These are phyloP conservation scores for Acanthamoeba culbertsoni DNA, from an alignment of 208 protist genomes.

Conservation along the genomic window DNA sequence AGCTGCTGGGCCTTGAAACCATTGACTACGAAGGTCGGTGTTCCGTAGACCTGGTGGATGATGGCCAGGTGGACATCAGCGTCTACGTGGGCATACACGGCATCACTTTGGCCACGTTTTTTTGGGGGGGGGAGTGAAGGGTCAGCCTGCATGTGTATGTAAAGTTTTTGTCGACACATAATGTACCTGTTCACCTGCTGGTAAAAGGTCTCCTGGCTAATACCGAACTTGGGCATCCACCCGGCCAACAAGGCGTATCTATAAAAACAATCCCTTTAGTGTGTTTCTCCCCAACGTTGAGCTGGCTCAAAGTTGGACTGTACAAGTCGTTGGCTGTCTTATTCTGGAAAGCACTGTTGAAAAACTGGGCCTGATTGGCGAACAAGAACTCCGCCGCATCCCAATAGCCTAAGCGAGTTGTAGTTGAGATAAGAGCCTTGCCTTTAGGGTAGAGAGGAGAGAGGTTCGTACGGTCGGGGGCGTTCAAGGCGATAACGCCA, in stretches of 20 bases:
- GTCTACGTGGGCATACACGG: neutral
- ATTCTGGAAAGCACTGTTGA: neutral
- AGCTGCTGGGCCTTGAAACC: slow-evolving; percentile 33
- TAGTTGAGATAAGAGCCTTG: neutral
- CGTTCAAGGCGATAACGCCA: neutral
- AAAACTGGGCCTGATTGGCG: slow-evolving; percentile 27
- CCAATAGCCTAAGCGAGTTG: slow-evolving; percentile 5
- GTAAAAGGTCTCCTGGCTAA: neutral
- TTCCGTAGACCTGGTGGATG: slow-evolving; percentile 41
- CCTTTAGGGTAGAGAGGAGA: neutral
- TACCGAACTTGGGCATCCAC: slow-evolving; percentile 42
- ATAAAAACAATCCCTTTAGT: too few species aligned
- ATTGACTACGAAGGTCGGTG: slow-evolving; percentile 33
- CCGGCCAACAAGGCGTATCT: neutral
- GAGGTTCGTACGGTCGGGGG: neutral
- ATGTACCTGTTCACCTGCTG: neutral
- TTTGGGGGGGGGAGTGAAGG: too few species aligned
- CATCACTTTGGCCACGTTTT: neutral
- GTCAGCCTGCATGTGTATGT: too few species aligned
- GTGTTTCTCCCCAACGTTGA: too few species aligned
- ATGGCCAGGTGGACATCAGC: neutral
- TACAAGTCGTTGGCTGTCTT: slow-evolving; percentile 1
- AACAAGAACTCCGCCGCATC: neutral
- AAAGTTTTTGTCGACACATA: too few species aligned
- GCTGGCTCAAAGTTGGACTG: neutral